Percentiles rank a stretch among this genome's conserved stretches.
Conservation (phyloP, 495 filamentous ascomycete species). For the Clavariopsis aquatica region DNA sequence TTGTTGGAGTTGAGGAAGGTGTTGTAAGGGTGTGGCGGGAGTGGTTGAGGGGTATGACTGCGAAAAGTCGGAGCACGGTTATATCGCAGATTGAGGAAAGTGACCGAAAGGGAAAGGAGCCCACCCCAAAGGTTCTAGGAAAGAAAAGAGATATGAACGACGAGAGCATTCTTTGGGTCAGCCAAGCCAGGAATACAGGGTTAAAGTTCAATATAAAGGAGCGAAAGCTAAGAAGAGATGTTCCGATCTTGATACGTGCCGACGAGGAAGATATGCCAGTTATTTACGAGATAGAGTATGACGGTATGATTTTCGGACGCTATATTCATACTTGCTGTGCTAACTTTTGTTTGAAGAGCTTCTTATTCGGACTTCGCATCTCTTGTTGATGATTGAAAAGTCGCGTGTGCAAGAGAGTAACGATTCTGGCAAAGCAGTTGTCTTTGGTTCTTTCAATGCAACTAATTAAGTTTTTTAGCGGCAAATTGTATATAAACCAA, state of each 20-base stretch:
- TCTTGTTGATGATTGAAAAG: conserved; percentile 43
- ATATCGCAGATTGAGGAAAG: background rate
- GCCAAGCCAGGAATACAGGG: conserved; percentile 40
- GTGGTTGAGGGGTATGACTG: conserved; percentile 56
- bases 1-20: conserved; percentile 63
- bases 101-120: conserved; percentile 23
- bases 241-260: conserved; percentile 38
- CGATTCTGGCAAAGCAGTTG: conserved; percentile 44
- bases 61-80: background rate
- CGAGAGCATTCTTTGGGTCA: conserved; percentile 45
- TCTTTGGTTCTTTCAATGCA: conserved; percentile 45
- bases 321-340: background rate
- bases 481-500: too few relatives aligned
- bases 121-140: conserved; percentile 8
- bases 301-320: conserved; percentile 39
- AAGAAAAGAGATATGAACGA: conserved; percentile 18
- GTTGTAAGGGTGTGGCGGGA: conserved; percentile 66
- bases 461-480: background rate
- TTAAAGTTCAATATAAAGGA: conserved; percentile 44
- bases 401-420: conserved; percentile 40
- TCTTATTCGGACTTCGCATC: conserved; percentile 46
- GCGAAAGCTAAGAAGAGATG: conserved; percentile 32
- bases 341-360: conserved; percentile 38
- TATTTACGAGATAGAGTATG: conserved; percentile 46
- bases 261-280: conserved; percentile 45